Evolutionary conservation across 495 filamentous ascomycete species (phyloP).

Genomic region (Wilcoxina mikolae): DNA sequence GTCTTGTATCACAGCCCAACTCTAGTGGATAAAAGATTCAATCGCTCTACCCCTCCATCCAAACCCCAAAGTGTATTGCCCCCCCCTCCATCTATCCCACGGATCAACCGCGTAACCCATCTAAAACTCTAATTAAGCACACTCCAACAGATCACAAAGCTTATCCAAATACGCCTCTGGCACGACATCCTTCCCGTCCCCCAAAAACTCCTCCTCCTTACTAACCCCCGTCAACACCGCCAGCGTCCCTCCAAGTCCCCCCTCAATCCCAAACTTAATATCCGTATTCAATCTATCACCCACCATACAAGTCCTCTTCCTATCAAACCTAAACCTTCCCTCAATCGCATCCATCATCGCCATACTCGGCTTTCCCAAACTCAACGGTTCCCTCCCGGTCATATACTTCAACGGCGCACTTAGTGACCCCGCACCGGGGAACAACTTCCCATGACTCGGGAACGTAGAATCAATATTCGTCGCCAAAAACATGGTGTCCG

Average conservation of each 20-base stretch:
- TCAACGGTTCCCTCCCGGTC: constrained; percentile 50
- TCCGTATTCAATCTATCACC: constrained; percentile 90
- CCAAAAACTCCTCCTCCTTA: constrained; percentile 65
- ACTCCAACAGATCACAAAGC: constrained; percentile 57
- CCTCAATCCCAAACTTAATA: constrained; percentile 88
- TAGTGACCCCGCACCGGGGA: constrained; percentile 80
- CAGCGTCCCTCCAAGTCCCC: constrained; percentile 77
- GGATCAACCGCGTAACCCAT: no score
- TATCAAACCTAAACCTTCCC: constrained; percentile 81
- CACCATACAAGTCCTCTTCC: constrained; percentile 81
- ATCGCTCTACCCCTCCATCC: no score
- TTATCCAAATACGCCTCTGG: constrained; percentile 70
- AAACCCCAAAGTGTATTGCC: no score
- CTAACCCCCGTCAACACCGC: constrained; percentile 82
- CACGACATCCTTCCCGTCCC: constrained; percentile 42
- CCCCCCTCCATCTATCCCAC: no score
- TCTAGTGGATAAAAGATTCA: no score
- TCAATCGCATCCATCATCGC: constrained; percentile 99
- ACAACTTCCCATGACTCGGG: constrained; percentile 61
- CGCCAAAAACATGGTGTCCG: constrained; percentile 76
- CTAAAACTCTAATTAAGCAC: no score
- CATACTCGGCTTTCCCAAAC: constrained; percentile 86
- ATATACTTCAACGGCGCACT: constrained; percentile 67
- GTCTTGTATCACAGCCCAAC: no score
- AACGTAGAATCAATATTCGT: constrained; percentile 86